Evolutionary conservation across 2,329 filamentous ascomycete species (phyloP).

Genomic region (Trichoderma simmonsii): DNA sequence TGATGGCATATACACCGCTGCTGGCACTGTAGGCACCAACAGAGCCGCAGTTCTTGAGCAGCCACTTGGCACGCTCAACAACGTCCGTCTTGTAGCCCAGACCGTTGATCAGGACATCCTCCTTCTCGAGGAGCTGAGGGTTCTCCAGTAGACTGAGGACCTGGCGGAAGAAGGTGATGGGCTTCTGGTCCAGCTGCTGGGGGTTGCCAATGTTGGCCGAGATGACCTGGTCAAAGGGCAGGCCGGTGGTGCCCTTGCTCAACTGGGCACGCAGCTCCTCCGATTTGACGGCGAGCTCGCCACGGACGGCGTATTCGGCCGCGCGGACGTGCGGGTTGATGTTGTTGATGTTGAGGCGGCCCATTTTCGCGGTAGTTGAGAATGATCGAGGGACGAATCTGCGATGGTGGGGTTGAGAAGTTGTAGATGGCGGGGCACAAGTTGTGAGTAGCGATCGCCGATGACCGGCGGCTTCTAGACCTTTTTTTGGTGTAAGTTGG

Average conservation of each 20-base stretch:
- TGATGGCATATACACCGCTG: slow-evolving; percentile 80
- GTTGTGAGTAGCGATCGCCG: slow-evolving; percentile 11
- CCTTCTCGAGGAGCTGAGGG: slow-evolving; percentile 76
- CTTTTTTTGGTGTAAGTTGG: slow-evolving; percentile 4
- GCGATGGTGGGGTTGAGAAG: slow-evolving; percentile 33
- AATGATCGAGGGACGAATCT: slow-evolving; percentile 21
- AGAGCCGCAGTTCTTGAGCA: slow-evolving; percentile 80
- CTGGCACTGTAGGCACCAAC: slow-evolving; percentile 97
- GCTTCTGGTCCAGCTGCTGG: slow-evolving; percentile 98
- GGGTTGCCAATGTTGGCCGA: slow-evolving; percentile 99
- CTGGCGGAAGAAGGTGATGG: slow-evolving; percentile 98
- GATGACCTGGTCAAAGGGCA: slow-evolving; percentile 89
- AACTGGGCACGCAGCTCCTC: slow-evolving; percentile 83
- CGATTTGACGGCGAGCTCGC: slow-evolving; percentile 89
- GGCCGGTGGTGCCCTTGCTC: slow-evolving; percentile 50
- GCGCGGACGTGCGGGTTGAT: slow-evolving; percentile 87
- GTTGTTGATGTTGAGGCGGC: slow-evolving; percentile 69
- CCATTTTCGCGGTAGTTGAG: slow-evolving; percentile 30
- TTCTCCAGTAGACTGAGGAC: slow-evolving; percentile 92
- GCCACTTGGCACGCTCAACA: slow-evolving; percentile 73
- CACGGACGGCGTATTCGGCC: slow-evolving; percentile 94
- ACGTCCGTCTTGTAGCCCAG: slow-evolving; percentile 91
- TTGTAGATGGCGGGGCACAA: slow-evolving; percentile 22
- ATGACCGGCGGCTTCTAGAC: slow-evolving; percentile 15
- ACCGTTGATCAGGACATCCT: slow-evolving; percentile 68